Evolutionary conservation across 2,329 filamentous ascomycete species (phyloP).

Genomic region (Aspergillus phoenicis): DNA sequence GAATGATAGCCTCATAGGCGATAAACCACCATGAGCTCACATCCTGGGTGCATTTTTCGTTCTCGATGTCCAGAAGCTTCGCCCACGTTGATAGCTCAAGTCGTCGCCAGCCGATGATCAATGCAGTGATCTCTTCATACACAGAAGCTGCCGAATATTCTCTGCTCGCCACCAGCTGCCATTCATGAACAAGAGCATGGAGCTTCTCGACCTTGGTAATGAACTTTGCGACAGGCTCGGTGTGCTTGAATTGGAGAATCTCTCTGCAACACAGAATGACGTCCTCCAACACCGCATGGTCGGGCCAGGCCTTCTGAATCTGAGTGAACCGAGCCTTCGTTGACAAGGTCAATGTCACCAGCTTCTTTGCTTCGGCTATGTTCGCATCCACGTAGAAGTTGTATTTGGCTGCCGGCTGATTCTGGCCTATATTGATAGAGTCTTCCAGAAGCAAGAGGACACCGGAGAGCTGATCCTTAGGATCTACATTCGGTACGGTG

Average conservation of each 20-base stretch:
- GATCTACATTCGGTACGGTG: constrained; percentile 29
- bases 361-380: constrained; percentile 70
- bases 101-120: constrained; percentile 85
- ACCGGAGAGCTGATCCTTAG: constrained; percentile 64
- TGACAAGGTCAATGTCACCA: constrained; percentile 69
- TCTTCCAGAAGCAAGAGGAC: constrained; percentile 68
- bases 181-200: constrained; percentile 83
- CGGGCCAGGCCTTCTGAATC: constrained; percentile 65
- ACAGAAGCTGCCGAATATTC: constrained; percentile 69
- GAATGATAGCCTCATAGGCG: constrained; percentile 86
- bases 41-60: constrained; percentile 71
- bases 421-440: constrained; percentile 55
- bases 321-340: constrained; percentile 72
- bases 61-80: constrained; percentile 81
- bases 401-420: constrained; percentile 57
- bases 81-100: constrained; percentile 92
- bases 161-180: constrained; percentile 89
- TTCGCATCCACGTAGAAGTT: constrained; percentile 92
- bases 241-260: constrained; percentile 73
- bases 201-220: constrained; percentile 86
- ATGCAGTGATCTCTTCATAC: constrained; percentile 76
- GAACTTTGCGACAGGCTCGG: constrained; percentile 82
- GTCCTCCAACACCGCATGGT: constrained; percentile 78
- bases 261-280: constrained; percentile 74
- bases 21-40: constrained; percentile 95